Conservation (phyloP, 441 rosid species). For the Gossypium armourianum region DNA sequence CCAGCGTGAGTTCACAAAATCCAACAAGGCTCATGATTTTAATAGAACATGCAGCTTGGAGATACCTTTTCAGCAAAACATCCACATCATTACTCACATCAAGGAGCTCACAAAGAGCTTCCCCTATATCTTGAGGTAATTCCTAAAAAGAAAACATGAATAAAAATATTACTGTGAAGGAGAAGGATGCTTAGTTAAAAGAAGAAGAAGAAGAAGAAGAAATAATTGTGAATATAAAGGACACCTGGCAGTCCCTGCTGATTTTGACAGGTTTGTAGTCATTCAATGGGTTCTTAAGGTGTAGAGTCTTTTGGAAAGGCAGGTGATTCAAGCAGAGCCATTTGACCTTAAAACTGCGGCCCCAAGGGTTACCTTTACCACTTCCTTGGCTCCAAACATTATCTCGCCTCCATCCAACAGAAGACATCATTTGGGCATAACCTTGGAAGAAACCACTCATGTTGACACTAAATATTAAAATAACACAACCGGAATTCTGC, state of each 20-base stretch:
- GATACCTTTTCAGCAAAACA: conserved; percentile 43
- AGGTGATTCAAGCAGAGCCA: conserved; percentile 73
- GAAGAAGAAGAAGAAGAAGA: conserved; percentile 5
- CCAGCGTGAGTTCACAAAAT: conserved; percentile 15
- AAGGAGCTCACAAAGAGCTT: conserved; percentile 80
- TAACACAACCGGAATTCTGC: conserved; percentile 77
- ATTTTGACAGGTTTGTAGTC: conserved; percentile 90
- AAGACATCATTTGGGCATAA: conserved; percentile 88
- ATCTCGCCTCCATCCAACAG: conserved; percentile 89
- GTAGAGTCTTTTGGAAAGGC: conserved; percentile 91
- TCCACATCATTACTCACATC: conserved; percentile 47
- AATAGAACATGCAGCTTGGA: conserved; percentile 11
- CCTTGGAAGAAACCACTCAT: conserved; percentile 99
- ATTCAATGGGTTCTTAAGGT: conserved; percentile 87
- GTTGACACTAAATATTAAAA: conserved; percentile 86
- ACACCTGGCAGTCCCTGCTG: conserved; percentile 94
- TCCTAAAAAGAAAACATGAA: conserved; percentile 40
- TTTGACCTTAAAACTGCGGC: conserved; percentile 79
- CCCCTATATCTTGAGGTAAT: conserved; percentile 76
- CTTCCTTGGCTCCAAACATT: conserved; percentile 80
- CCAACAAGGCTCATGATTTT: conserved; percentile 14
- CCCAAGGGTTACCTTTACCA: conserved; percentile 83
- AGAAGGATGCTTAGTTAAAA: neutral
- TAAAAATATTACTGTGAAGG: neutral
- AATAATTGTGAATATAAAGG: neutral